Conservation (phyloP, 345 rosid species). For the Bruguiera sexangula region DNA sequence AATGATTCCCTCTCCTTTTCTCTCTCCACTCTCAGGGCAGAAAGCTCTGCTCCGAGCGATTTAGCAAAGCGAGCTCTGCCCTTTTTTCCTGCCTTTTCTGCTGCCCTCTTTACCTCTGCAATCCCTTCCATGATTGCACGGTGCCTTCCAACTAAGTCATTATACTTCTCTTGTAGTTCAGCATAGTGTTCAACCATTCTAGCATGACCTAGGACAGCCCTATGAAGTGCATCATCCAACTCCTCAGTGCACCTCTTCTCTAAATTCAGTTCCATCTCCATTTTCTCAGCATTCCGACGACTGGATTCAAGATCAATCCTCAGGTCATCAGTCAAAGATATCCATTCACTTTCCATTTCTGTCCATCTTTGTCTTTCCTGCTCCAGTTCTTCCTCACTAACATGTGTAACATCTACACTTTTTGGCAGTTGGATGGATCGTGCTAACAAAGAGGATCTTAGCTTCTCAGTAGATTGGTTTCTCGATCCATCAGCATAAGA, state of each 20-base stretch:
- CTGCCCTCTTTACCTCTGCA: constrained; percentile 86
- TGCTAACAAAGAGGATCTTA: constrained; percentile 71
- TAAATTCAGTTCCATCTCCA: constrained; percentile 57
- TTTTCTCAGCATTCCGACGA: constrained; percentile 68
- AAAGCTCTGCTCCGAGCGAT: constrained; percentile 69
- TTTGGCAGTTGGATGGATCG: constrained; percentile 59
- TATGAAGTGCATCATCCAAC: constrained; percentile 79
- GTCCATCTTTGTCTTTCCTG: constrained; percentile 77
- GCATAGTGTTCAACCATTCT: constrained; percentile 93
- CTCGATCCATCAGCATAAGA: constrained; percentile 38
- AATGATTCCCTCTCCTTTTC: constrained; percentile 71
- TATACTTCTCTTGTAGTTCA: constrained; percentile 82
- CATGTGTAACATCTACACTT: constrained; percentile 39
- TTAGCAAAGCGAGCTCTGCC: constrained; percentile 84
- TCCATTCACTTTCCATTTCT: constrained; percentile 99
- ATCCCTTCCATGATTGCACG: constrained; percentile 75
- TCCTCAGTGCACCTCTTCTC: constrained; percentile 72
- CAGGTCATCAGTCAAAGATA: constrained; percentile 80
- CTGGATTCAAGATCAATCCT: constrained; percentile 74
- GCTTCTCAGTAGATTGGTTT: constrained; percentile 53
- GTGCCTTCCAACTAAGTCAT: constrained; percentile 66
- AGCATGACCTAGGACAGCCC: constrained; percentile 89
- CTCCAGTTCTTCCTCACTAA: constrained; percentile 57
- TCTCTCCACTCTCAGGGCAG: constrained; percentile 68
- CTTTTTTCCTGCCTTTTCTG: constrained; percentile 75